Conservation (phyloP, 2,329 filamentous ascomycete genomes). For the Corinectria fuckeliana region DNA sequence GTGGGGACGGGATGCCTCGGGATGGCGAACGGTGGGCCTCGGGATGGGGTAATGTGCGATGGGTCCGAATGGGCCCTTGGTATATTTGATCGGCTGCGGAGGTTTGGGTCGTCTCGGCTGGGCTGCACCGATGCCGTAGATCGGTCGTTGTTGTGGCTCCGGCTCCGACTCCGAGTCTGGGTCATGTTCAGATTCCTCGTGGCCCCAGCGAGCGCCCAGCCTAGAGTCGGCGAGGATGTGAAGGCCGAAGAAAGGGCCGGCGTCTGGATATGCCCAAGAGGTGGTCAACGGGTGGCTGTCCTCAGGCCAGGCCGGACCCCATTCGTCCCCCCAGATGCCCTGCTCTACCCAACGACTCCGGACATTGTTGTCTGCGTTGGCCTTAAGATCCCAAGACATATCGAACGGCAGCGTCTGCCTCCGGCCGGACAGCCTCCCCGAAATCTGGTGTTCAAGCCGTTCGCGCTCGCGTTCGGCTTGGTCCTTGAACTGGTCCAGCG, state of each 20-base stretch:
- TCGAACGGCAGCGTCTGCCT: neutral
- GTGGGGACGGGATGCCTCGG: constrained; percentile 25
- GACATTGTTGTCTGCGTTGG: constrained; percentile 23
- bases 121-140: too few relatives aligned
- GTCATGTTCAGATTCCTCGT: neutral
- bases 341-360: constrained; percentile 15
- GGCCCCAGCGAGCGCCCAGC: neutral
- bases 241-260: too few relatives aligned
- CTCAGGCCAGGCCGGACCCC: constrained; percentile 19
- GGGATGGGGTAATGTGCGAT: neutral
- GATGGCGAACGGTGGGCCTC: constrained; percentile 1
- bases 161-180: neutral
- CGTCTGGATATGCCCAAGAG: neutral
- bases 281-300: neutral
- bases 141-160: neutral
- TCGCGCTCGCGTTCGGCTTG: neutral
- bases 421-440: neutral
- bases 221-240: neutral
- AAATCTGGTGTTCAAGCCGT: neutral
- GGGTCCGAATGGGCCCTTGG: neutral
- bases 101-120: neutral
- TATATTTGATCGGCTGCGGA: neutral
- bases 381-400: neutral
- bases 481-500: neutral
- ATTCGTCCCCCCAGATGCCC: constrained; percentile 18